These are phyloP conservation scores for Dothistroma pini DNA, from an alignment of 2,329 filamentous ascomycete species.

Conservation along the genomic window DNA sequence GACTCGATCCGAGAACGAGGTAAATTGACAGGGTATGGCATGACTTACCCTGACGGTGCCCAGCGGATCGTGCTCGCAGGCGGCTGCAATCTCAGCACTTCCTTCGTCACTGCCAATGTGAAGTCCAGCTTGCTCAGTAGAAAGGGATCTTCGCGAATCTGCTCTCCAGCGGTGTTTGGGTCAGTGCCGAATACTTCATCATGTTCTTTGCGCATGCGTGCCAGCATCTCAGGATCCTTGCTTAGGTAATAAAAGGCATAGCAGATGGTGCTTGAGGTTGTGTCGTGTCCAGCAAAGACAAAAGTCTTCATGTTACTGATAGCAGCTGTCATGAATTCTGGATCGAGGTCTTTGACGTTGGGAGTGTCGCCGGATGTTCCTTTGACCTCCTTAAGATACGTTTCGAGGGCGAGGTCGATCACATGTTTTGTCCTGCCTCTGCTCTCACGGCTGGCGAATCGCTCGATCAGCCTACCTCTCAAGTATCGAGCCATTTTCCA, in stretches of 20 bases:
- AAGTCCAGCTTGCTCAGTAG: slow-evolving; percentile 52
- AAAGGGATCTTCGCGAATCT: slow-evolving; percentile 43
- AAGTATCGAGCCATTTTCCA: slow-evolving; percentile 37
- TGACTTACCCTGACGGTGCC: slow-evolving; percentile 18
- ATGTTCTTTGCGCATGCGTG: slow-evolving; percentile 47
- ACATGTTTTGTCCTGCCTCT: slow-evolving; percentile 36
- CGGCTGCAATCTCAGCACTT: slow-evolving; percentile 52
- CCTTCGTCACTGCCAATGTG: slow-evolving; percentile 52
- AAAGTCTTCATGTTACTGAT: slow-evolving; percentile 41
- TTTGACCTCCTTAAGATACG: slow-evolving; percentile 39
- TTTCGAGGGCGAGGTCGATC: slow-evolving; percentile 36
- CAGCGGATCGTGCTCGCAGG: slow-evolving; percentile 45
- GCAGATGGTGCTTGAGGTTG: slow-evolving; percentile 37
- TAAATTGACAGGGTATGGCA: not conserved
- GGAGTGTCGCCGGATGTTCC: slow-evolving; percentile 21
- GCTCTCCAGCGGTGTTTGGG: slow-evolving; percentile 31
- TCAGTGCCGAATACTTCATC: slow-evolving; percentile 50
- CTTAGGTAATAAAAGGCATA: slow-evolving; percentile 42
- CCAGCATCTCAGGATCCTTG: slow-evolving; percentile 33
- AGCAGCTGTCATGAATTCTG: slow-evolving; percentile 36
- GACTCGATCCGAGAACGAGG: not conserved
- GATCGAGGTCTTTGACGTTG: slow-evolving; percentile 34
- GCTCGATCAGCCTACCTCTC: slow-evolving; percentile 35
- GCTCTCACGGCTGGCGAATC: slow-evolving; percentile 34
- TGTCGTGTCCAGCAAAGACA: slow-evolving; percentile 44